Percentiles rank a stretch among this genome's conserved stretches.
Evolutionary conservation across 441 rosid species (phyloP).

Genomic region (Populus hybrid): DNA sequence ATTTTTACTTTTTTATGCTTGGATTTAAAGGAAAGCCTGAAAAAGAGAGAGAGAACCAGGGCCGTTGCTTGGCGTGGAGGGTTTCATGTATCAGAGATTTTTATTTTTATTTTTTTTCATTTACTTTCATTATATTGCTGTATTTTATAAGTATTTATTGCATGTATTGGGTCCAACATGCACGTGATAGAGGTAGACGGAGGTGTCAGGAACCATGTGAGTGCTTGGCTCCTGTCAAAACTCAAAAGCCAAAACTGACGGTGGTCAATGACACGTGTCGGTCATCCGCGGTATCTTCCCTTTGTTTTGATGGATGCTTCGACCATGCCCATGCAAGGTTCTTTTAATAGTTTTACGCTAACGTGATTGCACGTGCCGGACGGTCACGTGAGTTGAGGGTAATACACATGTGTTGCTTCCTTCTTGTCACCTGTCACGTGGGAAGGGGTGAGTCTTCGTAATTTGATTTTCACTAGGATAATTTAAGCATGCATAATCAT

Average conservation of each 20-base stretch:
- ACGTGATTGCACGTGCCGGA: conserved; percentile 43
- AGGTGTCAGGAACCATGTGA: conserved; percentile 50
- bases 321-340: background rate
- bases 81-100: conserved; percentile 13
- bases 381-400: conserved; percentile 36
- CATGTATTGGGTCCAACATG: conserved; percentile 25
- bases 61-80: conserved; percentile 54
- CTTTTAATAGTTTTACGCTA: conserved; percentile 2
- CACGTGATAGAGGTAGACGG: conserved; percentile 38
- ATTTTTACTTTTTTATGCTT: conserved; percentile 25
- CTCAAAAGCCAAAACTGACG: conserved; percentile 38
- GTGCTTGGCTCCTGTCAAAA: conserved; percentile 34
- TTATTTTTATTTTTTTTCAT: background rate
- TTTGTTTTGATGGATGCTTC: conserved; percentile 9
- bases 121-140: background rate
- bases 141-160: background rate
- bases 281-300: background rate
- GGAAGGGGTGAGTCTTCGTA: background rate
- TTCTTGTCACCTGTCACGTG: conserved; percentile 25
- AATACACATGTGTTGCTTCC: conserved; percentile 21
- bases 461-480: background rate
- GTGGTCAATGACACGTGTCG: conserved; percentile 47
- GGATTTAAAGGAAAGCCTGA: conserved; percentile 40
- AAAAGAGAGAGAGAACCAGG: conserved; percentile 34
- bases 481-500: background rate